Percentiles rank a stretch among this genome's conserved stretches.
phyloP scores from a whole-genome alignment of 495 filamentous ascomycete species.

The Chaetomium cochliodes region DNA sequence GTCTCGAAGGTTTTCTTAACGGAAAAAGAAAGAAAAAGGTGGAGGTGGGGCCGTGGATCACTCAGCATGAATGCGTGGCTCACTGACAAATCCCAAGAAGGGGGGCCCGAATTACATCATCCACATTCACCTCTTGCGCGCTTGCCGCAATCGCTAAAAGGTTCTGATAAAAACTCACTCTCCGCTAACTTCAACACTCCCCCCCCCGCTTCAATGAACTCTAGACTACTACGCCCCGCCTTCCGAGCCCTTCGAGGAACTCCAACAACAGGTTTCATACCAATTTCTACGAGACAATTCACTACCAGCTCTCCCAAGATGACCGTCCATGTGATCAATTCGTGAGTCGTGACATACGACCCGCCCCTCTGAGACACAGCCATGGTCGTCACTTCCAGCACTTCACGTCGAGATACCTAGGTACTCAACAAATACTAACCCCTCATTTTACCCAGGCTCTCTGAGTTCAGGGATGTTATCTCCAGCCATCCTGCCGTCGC shows the following conservation, averaged over 20 bases:
- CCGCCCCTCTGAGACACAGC: neutral
- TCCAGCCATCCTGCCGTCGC: slow-evolving; percentile 60
- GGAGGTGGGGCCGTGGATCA: slow-evolving; percentile 10
- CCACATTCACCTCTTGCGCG: slow-evolving; percentile 15
- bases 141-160: neutral
- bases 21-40: neutral
- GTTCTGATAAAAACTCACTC: slow-evolving; percentile 16
- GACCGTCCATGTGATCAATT: slow-evolving; percentile 44
- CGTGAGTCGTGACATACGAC: slow-evolving; percentile 44
- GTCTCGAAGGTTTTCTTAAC: neutral
- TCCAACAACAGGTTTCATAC: slow-evolving; percentile 1
- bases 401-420: no score
- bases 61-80: neutral
- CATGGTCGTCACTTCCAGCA: no score
- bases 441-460: slow-evolving; percentile 49
- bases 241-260: slow-evolving; percentile 21
- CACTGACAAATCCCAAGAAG: slow-evolving; percentile 23
- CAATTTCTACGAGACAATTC: slow-evolving; percentile 38
- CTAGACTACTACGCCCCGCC: slow-evolving; percentile 29
- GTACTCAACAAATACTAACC: neutral
- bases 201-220: slow-evolving; percentile 27
- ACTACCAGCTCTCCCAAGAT: slow-evolving; percentile 46
- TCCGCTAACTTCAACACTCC: neutral
- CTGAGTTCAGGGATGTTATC: slow-evolving; percentile 60
- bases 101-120: slow-evolving; percentile 26